Percentiles rank a stretch among this genome's conserved stretches.
phyloP scores from a whole-genome alignment of 1,284 basidiomycete genomes.

The Ganoderma leucocontextum region DNA sequence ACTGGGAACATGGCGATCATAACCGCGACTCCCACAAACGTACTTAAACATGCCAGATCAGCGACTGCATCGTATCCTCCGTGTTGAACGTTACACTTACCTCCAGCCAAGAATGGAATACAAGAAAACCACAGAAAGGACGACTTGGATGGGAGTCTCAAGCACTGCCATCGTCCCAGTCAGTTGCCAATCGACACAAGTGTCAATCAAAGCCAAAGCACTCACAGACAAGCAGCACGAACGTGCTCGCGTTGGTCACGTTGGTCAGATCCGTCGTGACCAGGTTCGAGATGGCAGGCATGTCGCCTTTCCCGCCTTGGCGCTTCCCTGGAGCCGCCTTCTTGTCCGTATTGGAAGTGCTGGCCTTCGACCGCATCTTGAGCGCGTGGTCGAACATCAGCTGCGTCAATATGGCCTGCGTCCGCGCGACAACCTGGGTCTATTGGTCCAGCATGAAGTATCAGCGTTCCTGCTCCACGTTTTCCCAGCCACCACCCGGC shows the following conservation, averaged over 20 bases:
- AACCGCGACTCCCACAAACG: conserved; percentile 56
- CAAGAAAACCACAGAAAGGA: conserved; percentile 51
- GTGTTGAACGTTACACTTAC: conserved; percentile 27
- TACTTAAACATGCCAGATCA: conserved; percentile 32
- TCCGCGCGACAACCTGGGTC: conserved; percentile 46
- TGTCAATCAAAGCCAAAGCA: conserved; percentile 6
- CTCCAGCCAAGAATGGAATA: conserved; percentile 55
- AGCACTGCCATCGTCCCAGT: conserved; percentile 35
- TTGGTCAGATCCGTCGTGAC: conserved; percentile 45
- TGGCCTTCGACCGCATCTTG: conserved; percentile 68
- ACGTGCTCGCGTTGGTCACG: conserved; percentile 42
- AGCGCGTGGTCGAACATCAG: conserved; percentile 74
- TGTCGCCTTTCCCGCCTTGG: conserved; percentile 45
- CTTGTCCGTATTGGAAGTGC: conserved; percentile 37
- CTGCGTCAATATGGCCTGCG: conserved; percentile 70
- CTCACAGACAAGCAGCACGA: conserved; percentile 38
- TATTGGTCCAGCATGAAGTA: conserved; percentile 12
- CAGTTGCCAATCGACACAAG: neutral
- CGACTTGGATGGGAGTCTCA: conserved; percentile 45
- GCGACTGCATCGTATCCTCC: neutral
- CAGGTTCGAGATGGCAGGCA: conserved; percentile 50
- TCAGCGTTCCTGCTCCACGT: conserved; percentile 1
- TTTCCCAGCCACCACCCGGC: neutral
- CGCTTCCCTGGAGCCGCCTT: conserved; percentile 22
- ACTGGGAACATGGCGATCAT: conserved; percentile 61